phyloP scores from a whole-genome alignment of 192 early-diverging fungal species.

The Pecoramyces ruminantium region DNA sequence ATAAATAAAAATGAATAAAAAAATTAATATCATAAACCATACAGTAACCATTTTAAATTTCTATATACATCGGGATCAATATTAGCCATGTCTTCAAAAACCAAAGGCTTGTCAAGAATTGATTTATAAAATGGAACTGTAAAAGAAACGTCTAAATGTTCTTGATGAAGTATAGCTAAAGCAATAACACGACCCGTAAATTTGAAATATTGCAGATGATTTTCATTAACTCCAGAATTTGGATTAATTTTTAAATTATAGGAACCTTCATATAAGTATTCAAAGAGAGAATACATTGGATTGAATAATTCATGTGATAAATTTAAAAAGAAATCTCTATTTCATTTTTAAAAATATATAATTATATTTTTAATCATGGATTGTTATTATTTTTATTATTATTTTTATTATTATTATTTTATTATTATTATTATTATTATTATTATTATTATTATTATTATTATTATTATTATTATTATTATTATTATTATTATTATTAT shows the following conservation, averaged over 20 bases:
- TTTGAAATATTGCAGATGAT: slow-evolving; percentile 95
- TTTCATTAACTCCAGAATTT: slow-evolving; percentile 81
- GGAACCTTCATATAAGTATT: slow-evolving; percentile 93
- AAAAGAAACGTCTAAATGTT: slow-evolving; percentile 92
- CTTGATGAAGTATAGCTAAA: slow-evolving; percentile 89
- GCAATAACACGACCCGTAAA: slow-evolving; percentile 95
- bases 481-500: too few relatives aligned
- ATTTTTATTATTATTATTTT: too few relatives aligned
- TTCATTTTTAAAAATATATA: too few relatives aligned
- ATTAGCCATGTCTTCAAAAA: slow-evolving; percentile 78
- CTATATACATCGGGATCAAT: slow-evolving; percentile 84
- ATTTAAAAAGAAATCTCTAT: slow-evolving; percentile 92
- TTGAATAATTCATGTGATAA: slow-evolving; percentile 98
- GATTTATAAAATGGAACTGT: slow-evolving; percentile 92
- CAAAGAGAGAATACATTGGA: slow-evolving; percentile 87
- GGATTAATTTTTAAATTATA: slow-evolving; percentile 97
- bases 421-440: too few relatives aligned
- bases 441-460: too few relatives aligned
- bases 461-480: too few relatives aligned
- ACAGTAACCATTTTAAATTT: slow-evolving; percentile 84
- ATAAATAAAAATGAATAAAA: background rate
- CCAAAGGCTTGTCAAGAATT: slow-evolving; percentile 77
- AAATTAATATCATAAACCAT: slow-evolving; percentile 8
- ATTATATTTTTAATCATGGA: too few relatives aligned
- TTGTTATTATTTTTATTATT: too few relatives aligned